phyloP scores from a whole-genome alignment of 306 rosid genomes.

The Oxytropis ochrocephala region DNA sequence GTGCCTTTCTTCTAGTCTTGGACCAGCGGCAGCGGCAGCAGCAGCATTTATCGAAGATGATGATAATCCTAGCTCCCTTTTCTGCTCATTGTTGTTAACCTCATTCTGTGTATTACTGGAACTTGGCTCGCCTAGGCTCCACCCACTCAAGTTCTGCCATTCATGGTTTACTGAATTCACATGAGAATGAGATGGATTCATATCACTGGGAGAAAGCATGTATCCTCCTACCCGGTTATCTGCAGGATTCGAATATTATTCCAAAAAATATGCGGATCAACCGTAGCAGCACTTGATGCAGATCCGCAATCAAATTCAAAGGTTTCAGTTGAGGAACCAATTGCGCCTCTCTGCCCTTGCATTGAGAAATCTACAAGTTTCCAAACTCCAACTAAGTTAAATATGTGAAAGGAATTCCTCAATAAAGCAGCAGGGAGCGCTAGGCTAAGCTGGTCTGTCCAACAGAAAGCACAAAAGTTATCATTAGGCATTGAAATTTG shows the following conservation, averaged over 20 bases:
- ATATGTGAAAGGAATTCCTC: constrained; percentile 21
- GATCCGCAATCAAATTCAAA: constrained; percentile 83
- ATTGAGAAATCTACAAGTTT: constrained; percentile 39
- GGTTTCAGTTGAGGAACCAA: constrained; percentile 74
- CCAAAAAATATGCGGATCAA: constrained; percentile 71
- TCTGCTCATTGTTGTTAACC: constrained; percentile 45
- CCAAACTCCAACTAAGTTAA: constrained; percentile 16
- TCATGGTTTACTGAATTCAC: constrained; percentile 50
- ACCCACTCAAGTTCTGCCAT: constrained; percentile 53
- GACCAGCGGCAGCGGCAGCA: constrained; percentile 38
- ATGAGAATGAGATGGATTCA: constrained; percentile 49
- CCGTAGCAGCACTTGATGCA: constrained; percentile 44
- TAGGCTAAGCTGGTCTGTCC: constrained; percentile 33
- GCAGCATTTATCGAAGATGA: constrained; percentile 46
- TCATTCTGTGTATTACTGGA: constrained; percentile 54
- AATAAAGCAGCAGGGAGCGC: constrained; percentile 17
- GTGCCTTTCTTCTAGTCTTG: constrained; percentile 47
- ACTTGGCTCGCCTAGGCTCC: constrained; percentile 90
- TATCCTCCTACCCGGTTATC: constrained; percentile 52
- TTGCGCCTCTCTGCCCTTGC: constrained; percentile 95
- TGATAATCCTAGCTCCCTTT: constrained; percentile 73
- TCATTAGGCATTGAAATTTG: constrained; percentile 11
- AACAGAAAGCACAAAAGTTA: constrained; percentile 27
- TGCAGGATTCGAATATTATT: constrained; percentile 47
- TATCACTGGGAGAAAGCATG: constrained; percentile 47